Conservation (phyloP, 208 protist species). For the Trypanosomatidae sp. region DNA sequence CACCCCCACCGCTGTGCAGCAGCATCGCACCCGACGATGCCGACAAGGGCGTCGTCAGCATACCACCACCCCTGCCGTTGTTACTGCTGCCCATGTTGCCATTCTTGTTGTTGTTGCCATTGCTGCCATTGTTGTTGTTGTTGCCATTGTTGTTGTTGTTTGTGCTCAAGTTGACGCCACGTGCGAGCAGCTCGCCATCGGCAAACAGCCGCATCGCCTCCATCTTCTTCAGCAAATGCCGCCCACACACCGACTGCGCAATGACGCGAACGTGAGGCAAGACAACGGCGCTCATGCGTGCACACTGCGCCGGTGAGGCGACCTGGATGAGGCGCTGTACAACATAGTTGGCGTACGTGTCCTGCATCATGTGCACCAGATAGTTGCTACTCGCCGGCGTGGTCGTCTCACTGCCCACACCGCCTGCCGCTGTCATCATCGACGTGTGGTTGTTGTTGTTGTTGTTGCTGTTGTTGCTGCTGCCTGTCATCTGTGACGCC, state of each 20-base stretch:
- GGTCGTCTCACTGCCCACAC: not conserved
- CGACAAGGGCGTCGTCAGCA: not conserved
- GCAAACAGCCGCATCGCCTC: slow-evolving; percentile 38
- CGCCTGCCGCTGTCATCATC: too few relatives aligned
- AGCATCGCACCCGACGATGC: not conserved
- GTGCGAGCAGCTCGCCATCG: slow-evolving; percentile 9
- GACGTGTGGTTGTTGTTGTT: too few relatives aligned
- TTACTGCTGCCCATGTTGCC: not conserved
- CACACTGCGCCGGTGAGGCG: slow-evolving; percentile 25
- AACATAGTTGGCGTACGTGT: slow-evolving; percentile 97
- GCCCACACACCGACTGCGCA: slow-evolving; percentile 47
- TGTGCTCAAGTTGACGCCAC: slow-evolving; percentile 17
- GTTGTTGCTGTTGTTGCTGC: too few relatives aligned
- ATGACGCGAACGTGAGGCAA: slow-evolving; percentile 28
- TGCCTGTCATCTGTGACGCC: too few relatives aligned
- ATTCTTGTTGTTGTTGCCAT: not conserved
- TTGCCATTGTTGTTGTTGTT: slow-evolving; percentile 11
- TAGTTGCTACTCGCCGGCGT: slow-evolving; percentile 42
- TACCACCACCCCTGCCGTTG: not conserved
- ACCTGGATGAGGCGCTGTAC: slow-evolving; percentile 92
- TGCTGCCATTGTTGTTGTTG: slow-evolving; percentile 2
- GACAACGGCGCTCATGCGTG: slow-evolving; percentile 33
- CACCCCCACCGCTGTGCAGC: not conserved
- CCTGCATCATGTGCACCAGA: slow-evolving; percentile 90
- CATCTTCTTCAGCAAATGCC: slow-evolving; percentile 68